Conservation (phyloP, 768 basidiomycete genomes). For the Rhizopogon salebrosus region DNA sequence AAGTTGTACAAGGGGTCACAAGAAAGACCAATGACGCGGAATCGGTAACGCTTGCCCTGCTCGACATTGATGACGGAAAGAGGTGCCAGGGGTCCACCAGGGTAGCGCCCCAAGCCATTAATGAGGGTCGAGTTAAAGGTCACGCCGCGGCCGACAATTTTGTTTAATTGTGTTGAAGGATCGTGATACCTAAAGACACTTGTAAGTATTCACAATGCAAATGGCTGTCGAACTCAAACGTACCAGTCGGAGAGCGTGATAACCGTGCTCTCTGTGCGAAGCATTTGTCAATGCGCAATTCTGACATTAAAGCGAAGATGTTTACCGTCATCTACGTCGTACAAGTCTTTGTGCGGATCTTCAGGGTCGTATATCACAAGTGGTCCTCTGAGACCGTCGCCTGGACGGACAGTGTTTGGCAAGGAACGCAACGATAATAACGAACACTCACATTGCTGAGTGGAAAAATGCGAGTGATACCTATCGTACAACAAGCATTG, state of each 20-base stretch:
- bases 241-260: slow-evolving; percentile 44
- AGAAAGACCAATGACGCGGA: slow-evolving; percentile 31
- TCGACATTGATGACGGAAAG: slow-evolving; percentile 36
- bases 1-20: slow-evolving; percentile 29
- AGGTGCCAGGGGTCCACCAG: slow-evolving; percentile 25
- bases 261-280: slow-evolving; percentile 32
- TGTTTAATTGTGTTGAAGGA: slow-evolving; percentile 11
- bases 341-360: slow-evolving; percentile 36
- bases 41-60: slow-evolving; percentile 34
- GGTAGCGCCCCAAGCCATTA: slow-evolving; percentile 39
- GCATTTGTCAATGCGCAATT: not conserved
- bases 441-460: slow-evolving; percentile 34
- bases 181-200: slow-evolving; percentile 21
- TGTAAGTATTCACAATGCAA: not conserved
- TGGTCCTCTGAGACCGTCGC: slow-evolving; percentile 36
- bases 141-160: slow-evolving; percentile 11
- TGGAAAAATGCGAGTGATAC: slow-evolving; percentile 37
- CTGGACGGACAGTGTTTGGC: not conserved
- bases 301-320: not conserved
- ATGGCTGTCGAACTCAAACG: slow-evolving; percentile 4
- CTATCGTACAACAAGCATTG: slow-evolving; percentile 5
- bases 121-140: slow-evolving; percentile 36
- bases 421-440: slow-evolving; percentile 11
- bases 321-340: slow-evolving; percentile 44
- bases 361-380: slow-evolving; percentile 41